Base-by-base conservation (phyloP, 2,329 filamentous ascomycete genomes). In the Phoma sp. region DNA sequence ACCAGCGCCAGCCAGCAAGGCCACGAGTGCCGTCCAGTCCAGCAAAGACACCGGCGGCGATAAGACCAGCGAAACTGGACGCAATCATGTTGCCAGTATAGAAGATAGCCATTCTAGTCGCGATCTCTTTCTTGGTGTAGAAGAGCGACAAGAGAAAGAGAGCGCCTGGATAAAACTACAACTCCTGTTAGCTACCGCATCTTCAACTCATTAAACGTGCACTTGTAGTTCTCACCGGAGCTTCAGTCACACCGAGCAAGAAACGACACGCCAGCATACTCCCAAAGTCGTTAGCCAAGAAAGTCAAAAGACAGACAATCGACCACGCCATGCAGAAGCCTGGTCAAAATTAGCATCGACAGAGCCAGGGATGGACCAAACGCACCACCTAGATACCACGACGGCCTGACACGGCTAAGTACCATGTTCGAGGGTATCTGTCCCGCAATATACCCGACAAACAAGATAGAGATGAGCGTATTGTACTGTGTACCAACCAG, bases 101-200 rank as follows among this genome's bases (percentile, higher is more conserved):
- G 13, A 78, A 62, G 21, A 75, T 51, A 1, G 74, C 68, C 41
- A 74, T 74, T 13, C 75, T 66, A 4, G 70, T 68, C 1, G 74
- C 72, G n/a, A 77, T 63, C 57, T 77, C 74, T 44, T 82, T 81
- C 39, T 85, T 80, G 2, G 85, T 88, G 67, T 89, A 89, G 80
- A 85, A 89, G 53, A 87, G 85, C 0, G 83, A 85, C 29, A 88
- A 77, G 47, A 88, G 83, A 40, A 87, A 80, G 4, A 87, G 78
- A 0, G 84, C 84, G 36, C 86, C 86, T 0, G 86, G 85, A 36
- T 88, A 78, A 65, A 87, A 88, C 21, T 50, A 21, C 24, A 7
- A 9, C 22, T 36, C n/a, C 21, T 15, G 13, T 55, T 19, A 55
- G 35, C 17, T 8, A 13, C 2, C 12, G 13, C 17, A 1, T 22